Percentiles rank a stretch among this genome's conserved stretches.
phyloP scores from a whole-genome alignment of 306 rosid genomes.

The Psophocarpus tetragonolobus region DNA sequence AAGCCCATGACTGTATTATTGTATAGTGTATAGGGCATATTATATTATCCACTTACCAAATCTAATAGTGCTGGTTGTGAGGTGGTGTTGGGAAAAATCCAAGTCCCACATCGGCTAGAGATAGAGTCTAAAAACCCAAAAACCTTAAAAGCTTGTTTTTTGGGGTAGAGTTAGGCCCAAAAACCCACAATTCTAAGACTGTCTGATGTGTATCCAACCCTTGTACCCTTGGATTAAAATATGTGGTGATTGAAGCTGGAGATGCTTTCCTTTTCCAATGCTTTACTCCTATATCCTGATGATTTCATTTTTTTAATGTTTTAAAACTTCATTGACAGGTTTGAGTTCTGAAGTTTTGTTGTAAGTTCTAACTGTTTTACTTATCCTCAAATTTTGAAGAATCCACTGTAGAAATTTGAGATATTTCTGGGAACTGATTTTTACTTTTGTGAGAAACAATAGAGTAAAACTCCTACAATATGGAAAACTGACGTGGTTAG shows the following conservation, averaged over 20 bases:
- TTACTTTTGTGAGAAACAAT: background rate
- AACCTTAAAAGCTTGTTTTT: no score
- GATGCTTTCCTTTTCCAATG: background rate
- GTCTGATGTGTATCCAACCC: background rate
- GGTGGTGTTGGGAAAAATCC: no score
- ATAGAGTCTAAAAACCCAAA: no score
- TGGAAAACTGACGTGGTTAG: background rate
- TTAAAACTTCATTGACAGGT: background rate
- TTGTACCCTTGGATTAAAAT: background rate
- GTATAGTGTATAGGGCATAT: no score
- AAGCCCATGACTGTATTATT: background rate
- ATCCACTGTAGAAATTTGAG: background rate
- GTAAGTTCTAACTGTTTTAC: background rate
- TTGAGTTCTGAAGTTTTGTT: background rate
- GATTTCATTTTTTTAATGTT: background rate
- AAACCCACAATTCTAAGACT: no score
- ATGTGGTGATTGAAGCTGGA: background rate
- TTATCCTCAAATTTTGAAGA: background rate
- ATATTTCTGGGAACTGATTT: conserved; percentile 1
- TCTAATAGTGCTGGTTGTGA: no score
- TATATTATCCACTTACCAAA: no score
- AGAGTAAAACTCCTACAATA: background rate
- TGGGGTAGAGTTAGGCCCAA: no score
- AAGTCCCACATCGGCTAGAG: no score
- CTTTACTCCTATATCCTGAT: background rate